Conservation (phyloP, 768 basidiomycete species). For the Cystobasidium ongulense region DNA sequence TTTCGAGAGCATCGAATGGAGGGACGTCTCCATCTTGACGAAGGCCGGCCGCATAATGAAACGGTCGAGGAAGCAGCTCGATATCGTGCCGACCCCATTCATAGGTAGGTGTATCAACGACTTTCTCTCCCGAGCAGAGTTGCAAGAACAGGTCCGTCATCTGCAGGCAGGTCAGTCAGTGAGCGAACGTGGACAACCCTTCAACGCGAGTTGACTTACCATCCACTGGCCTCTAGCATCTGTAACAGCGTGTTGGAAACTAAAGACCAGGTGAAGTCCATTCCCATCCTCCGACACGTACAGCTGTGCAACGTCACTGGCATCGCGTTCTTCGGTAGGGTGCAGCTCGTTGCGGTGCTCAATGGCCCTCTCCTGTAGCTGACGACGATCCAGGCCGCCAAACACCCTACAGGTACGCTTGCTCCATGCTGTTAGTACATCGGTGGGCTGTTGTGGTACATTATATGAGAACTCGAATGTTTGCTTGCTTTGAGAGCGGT, state of each 20-base stretch:
- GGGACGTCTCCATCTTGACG: not conserved
- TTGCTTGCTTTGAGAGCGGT: not conserved
- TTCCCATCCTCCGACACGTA: not conserved
- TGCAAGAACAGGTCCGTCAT: not conserved
- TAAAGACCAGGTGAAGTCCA: not conserved
- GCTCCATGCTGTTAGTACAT: not conserved
- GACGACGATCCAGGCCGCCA: not conserved
- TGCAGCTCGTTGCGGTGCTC: not conserved
- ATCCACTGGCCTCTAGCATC: conserved; percentile 8
- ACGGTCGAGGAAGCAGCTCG: not conserved
- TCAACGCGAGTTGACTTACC: not conserved
- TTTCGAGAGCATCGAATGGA: not conserved
- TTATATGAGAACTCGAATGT: not conserved
- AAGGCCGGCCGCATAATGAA: not conserved
- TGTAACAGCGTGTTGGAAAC: not conserved
- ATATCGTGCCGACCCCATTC: not conserved
- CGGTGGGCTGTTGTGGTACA: not conserved
- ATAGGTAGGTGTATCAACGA: not conserved
- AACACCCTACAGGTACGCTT: not conserved
- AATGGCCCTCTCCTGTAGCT: not conserved
- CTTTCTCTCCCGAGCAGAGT: not conserved
- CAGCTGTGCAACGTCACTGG: not conserved
- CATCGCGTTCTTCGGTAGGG: not conserved
- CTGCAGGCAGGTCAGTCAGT: not conserved
- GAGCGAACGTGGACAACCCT: too few relatives aligned